These are phyloP conservation scores for Ilyonectria destructans DNA, from an alignment of 2,329 filamentous ascomycete species.

Conservation along the genomic window DNA sequence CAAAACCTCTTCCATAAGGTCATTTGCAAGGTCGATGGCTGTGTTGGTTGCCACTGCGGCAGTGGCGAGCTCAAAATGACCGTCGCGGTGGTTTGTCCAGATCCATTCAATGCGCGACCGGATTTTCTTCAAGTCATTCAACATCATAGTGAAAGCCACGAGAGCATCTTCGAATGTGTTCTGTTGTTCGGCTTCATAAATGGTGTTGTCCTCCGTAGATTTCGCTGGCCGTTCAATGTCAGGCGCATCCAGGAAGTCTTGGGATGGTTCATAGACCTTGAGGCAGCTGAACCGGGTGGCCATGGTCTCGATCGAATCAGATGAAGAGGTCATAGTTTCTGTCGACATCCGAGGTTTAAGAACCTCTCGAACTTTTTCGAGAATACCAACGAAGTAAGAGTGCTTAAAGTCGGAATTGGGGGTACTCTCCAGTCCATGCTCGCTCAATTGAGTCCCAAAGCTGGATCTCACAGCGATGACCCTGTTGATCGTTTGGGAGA, in stretches of 20 bases:
- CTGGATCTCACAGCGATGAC: constrained; percentile 54
- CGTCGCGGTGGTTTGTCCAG: constrained; percentile 43
- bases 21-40: constrained; percentile 53
- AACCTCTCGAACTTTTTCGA: constrained; percentile 54
- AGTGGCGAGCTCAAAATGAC: constrained; percentile 48
- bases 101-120: constrained; percentile 51
- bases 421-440: constrained; percentile 36
- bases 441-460: constrained; percentile 45
- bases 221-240: background rate
- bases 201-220: background rate
- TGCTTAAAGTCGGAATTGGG: constrained; percentile 48
- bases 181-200: constrained; percentile 53
- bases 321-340: background rate
- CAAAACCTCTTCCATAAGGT: constrained; percentile 52
- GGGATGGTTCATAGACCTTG: constrained; percentile 1
- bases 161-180: constrained; percentile 46
- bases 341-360: constrained; percentile 35
- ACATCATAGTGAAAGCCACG: constrained; percentile 47
- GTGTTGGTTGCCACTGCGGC: constrained; percentile 58
- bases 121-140: constrained; percentile 51
- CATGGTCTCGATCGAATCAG: background rate
- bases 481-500: constrained; percentile 53
- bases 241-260: background rate
- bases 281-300: constrained; percentile 5
- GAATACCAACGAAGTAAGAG: constrained; percentile 52